Base-by-base conservation (phyloP, 495 filamentous ascomycete species). In the Darksidea phi region DNA sequence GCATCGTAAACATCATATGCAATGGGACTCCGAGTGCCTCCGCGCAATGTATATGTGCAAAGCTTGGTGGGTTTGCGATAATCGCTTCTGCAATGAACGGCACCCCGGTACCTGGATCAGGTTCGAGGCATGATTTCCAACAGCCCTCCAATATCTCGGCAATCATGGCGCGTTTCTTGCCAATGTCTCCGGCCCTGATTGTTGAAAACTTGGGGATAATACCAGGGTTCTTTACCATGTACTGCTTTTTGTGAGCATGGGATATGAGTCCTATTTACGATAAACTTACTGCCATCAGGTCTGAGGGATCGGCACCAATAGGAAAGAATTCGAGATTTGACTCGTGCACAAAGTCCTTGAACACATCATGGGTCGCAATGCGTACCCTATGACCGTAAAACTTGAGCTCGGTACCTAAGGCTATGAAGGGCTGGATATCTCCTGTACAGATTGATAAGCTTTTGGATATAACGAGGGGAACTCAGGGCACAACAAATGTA, bases 1-100 rank as follows among this genome's bases (percentile, higher is more conserved):
- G 93, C 93, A 97, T 97, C 17, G 92, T 92, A 72, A 97, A 97
- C 0, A 90, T 93, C 59, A 94, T 83, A 78, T 96, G 96, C 70
- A 97, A 96, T 8, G 93, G 93, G 50, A 97, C 92, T 25, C 80
- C 79, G 2, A 97, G 80, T 6, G 90, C 90, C 74, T 97, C 92
- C 15, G 93, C 93, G 59, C 97, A 96, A 71, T 97, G 93, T 47
- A 97, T 95, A 36, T 93, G 93, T 8, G 86, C 91, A 92, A 97
- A 97, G 47, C 92, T 90, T 62, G 86, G 90, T 15, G 93, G 93
- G 42, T 87, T 92, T 63, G 97, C 93, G 51, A 97, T 94, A 11
- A 97, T 79, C 38, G 96, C 76, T 69, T 97, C 91, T 48, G 50
- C 50, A 15, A 53, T 17, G 28, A 53, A 53, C 2, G 8, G 50